A percentile compares a stretch with the other conserved stretches of the same genome.
Conservation (phyloP, 2,329 filamentous ascomycete genomes). For the Epichloe gansuensis region DNA sequence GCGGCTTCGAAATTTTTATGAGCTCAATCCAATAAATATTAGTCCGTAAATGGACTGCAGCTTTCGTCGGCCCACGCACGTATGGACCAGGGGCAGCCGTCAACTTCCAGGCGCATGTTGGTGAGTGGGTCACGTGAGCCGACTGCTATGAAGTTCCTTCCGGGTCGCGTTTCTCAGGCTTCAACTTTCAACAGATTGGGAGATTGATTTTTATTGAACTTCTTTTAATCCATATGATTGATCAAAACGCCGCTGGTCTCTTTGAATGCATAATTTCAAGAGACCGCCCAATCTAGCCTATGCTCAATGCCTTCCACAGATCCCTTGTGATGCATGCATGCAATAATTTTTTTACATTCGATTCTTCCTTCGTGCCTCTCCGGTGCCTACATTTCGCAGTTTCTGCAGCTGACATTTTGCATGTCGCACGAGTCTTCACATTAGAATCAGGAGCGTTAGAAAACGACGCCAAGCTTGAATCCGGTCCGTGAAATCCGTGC, state of each 20-base stretch:
- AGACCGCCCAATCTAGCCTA: too few relatives aligned
- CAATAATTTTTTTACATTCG: too few relatives aligned
- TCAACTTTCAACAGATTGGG: too few relatives aligned
- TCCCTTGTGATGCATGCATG: too few relatives aligned
- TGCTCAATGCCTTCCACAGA: too few relatives aligned
- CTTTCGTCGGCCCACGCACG: neutral
- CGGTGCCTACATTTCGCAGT: neutral
- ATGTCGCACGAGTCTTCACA: too few relatives aligned
- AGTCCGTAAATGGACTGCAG: neutral
- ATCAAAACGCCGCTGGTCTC: too few relatives aligned
- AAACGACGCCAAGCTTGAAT: slow-evolving; percentile 7
- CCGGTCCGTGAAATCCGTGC: slow-evolving; percentile 8
- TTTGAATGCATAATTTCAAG: too few relatives aligned
- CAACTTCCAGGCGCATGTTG: neutral
- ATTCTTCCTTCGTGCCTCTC: too few relatives aligned
- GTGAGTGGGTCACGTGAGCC: slow-evolving; percentile 6
- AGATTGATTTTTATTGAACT: too few relatives aligned
- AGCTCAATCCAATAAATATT: slow-evolving; percentile 12
- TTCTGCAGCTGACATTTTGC: too few relatives aligned
- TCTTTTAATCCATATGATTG: too few relatives aligned
- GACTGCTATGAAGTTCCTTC: neutral
- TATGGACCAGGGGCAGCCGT: slow-evolving; percentile 2
- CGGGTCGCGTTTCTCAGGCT: neutral
- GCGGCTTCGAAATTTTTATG: slow-evolving; percentile 25
- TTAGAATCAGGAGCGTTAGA: neutral